Percentiles rank a stretch among this genome's conserved stretches.
Evolutionary conservation across 1,139 yeast species (phyloP).

Genomic region (Saccharomycopsis crataegensis): DNA sequence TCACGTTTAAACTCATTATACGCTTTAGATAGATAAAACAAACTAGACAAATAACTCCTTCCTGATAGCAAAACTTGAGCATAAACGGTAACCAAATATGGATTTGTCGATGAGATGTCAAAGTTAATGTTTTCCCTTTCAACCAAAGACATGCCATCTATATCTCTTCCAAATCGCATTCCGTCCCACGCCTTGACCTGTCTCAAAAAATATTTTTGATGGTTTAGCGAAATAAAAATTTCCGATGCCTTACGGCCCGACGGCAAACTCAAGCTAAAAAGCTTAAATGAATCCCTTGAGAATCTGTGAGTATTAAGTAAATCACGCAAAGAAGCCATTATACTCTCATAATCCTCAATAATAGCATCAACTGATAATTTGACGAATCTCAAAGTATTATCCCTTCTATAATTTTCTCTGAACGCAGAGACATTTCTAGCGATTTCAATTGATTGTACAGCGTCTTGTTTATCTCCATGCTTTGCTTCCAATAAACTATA

Average conservation of each 20-base stretch:
- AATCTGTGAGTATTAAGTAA: conserved; percentile 67
- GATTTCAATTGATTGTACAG: conserved; percentile 60
- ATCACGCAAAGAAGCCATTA: conserved; percentile 51
- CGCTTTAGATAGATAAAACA: conserved; percentile 58
- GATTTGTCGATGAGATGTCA: conserved; percentile 51
- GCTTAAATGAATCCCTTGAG: conserved; percentile 56
- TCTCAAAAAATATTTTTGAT: conserved; percentile 82
- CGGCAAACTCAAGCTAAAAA: conserved; percentile 61
- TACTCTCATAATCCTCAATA: conserved; percentile 42
- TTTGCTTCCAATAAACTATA: conserved; percentile 61
- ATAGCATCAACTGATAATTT: conserved; percentile 60
- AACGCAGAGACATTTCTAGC: conserved; percentile 77
- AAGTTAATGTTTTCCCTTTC: background rate
- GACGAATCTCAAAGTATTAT: conserved; percentile 53
- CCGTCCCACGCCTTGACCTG: conserved; percentile 87
- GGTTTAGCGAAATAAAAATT: conserved; percentile 65
- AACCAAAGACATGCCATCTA: conserved; percentile 69
- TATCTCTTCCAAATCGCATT: conserved; percentile 41
- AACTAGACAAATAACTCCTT: conserved; percentile 71
- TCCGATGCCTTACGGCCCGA: conserved; percentile 55
- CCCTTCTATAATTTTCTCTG: conserved; percentile 49
- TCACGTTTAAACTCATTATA: conserved; percentile 57
- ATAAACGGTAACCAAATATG: conserved; percentile 68
- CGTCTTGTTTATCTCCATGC: conserved; percentile 59
- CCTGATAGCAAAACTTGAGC: conserved; percentile 78